A percentile compares a stretch with the other conserved stretches of the same genome.
Evolutionary conservation across 805 yeast genomes (phyloP).

Genomic region (Kregervanrija pseudodelftensis): DNA sequence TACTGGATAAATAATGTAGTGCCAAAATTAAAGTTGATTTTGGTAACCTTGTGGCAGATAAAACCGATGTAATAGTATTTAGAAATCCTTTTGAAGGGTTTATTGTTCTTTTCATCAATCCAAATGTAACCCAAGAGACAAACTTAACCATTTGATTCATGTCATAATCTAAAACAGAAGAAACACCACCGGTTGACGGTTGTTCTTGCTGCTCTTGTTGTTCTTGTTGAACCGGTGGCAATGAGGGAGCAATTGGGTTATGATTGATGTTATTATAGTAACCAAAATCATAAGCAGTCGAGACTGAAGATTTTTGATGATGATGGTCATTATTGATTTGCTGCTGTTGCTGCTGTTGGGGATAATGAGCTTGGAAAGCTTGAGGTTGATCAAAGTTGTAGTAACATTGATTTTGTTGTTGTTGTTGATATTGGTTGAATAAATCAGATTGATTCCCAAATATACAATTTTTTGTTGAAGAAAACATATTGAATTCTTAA

Average conservation of each 20-base stretch:
- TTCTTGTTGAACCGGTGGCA: slow-evolving; percentile 3
- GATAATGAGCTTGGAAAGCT: too few species aligned
- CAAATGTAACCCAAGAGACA: slow-evolving; percentile 64
- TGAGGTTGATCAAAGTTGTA: too few species aligned
- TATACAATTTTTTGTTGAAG: slow-evolving; percentile 9
- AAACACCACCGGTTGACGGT: slow-evolving; percentile 60
- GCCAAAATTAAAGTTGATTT: slow-evolving; percentile 74
- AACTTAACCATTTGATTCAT: slow-evolving; percentile 73
- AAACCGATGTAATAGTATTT: slow-evolving; percentile 55
- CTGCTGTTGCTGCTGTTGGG: slow-evolving; percentile 5
- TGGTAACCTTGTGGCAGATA: slow-evolving; percentile 84
- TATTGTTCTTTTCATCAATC: slow-evolving; percentile 48
- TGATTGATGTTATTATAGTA: slow-evolving; percentile 10
- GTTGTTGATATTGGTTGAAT: slow-evolving; percentile 6
- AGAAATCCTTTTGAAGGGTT: slow-evolving; percentile 45
- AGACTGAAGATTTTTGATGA: slow-evolving; percentile 16
- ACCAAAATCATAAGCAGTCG: slow-evolving; percentile 11
- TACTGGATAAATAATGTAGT: slow-evolving; percentile 67
- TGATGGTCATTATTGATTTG: slow-evolving; percentile 8
- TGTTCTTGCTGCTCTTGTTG: slow-evolving; percentile 10
- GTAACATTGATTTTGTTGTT: background rate
- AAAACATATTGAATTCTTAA: slow-evolving; percentile 6
- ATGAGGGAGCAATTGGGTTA: slow-evolving; percentile 2
- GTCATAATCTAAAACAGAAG: slow-evolving; percentile 73
- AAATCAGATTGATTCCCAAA: background rate